Base-by-base conservation (phyloP, 306 rosid species). In the Dalbergia cochinchinensis region DNA sequence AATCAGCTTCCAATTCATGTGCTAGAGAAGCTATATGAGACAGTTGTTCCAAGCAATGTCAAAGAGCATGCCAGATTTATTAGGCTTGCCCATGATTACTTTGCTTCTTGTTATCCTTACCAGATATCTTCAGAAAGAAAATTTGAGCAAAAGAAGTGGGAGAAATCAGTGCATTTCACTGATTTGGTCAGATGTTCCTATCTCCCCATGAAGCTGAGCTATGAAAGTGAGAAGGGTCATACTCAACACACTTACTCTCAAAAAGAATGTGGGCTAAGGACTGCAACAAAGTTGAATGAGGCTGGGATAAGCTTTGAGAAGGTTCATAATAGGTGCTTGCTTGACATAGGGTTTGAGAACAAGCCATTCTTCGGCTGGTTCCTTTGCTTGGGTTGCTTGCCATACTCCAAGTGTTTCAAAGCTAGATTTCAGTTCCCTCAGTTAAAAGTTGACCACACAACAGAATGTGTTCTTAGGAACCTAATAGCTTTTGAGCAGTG, bases 401-500 rank as follows among this genome's bases (percentile, higher is more conserved):
- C 81, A 15, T 50, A 9, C 44, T 44, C 70, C 59, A 60, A 71
- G n/a, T 41, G 11, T 11, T 45, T 78, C 70, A 68, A 76, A 10
- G 84, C 86, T 66, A 13, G 22, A 48, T 69, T 89, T 48, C 71
- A 12, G 12, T 19, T 89, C 12, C 87, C 90, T 0, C 75, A 54
- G 20, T 48, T 88, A 18, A 74, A 39, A 31, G 70, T 87, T 0
- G 83, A 80, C 18, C 61, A 80, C 73, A 44, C 55, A 1, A 87
- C 88, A 4, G 92, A 87, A 57, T 71, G 87, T 60, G 65, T 87
- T 60, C 67, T 87, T 8, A 47, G 91, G 64, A 90, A 90, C 62
- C 57, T 87, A 9, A 79, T 87, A 60, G 91, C 91, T 5, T 77
- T 88, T 39, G 91, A 88, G 84, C 92, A 88, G 71, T 87, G 90